Conservation (phyloP, 2,329 filamentous ascomycete genomes). For the Sclerotiophoma versabilis region DNA sequence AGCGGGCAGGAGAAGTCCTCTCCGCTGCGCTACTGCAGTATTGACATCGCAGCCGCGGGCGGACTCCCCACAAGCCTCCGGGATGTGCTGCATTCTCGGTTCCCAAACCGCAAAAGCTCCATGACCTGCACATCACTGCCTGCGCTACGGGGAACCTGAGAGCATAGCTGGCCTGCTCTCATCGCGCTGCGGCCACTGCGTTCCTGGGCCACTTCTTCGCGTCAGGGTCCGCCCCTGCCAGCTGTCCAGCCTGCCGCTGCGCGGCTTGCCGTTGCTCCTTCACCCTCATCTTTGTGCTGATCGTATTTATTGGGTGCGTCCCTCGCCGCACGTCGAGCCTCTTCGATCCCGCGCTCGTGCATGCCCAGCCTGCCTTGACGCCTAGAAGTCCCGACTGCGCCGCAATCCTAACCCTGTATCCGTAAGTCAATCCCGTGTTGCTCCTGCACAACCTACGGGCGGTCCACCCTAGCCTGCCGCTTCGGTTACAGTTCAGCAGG, state of each 20-base stretch:
- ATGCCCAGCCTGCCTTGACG: constrained; percentile 35
- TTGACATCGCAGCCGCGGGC: constrained; percentile 33
- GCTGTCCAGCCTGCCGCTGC: constrained; percentile 36
- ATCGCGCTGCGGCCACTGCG: constrained; percentile 28
- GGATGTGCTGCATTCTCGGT: constrained; percentile 36
- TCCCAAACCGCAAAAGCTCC: constrained; percentile 49
- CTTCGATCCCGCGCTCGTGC: constrained; percentile 28
- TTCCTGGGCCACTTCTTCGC: constrained; percentile 27
- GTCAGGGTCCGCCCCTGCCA: constrained; percentile 33
- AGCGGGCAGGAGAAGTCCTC: constrained; percentile 27
- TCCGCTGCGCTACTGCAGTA: constrained; percentile 30
- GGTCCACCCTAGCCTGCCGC: constrained; percentile 38
- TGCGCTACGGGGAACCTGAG: constrained; percentile 4
- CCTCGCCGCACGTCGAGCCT: constrained; percentile 32
- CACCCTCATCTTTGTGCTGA: constrained; percentile 35
- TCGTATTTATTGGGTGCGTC: constrained; percentile 43
- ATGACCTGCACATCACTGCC: constrained; percentile 33
- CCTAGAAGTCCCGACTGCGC: constrained; percentile 37
- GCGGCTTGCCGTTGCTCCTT: constrained; percentile 35
- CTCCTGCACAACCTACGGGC: constrained; percentile 27
- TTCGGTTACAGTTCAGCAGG: constrained; percentile 44
- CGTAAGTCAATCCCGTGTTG: constrained; percentile 39
- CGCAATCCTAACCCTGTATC: constrained; percentile 37
- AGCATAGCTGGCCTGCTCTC: constrained; percentile 29
- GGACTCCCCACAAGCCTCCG: constrained; percentile 32